Evolutionary conservation across 1,284 basidiomycete species (phyloP).

Genomic region (Schizopora paradoxa): DNA sequence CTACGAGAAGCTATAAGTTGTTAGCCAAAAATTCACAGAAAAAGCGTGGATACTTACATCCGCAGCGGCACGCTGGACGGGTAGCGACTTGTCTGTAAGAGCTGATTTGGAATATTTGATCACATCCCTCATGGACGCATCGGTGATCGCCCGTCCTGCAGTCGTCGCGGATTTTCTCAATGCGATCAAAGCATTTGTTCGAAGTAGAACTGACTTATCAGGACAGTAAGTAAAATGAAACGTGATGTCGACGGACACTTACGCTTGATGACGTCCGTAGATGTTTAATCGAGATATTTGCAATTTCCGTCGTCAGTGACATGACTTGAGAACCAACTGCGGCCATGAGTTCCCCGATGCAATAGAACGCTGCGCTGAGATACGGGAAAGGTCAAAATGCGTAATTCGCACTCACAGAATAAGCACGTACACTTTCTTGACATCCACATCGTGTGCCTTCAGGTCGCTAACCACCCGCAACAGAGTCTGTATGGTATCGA

Average conservation of each 20-base stretch:
- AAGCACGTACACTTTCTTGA: constrained; percentile 57
- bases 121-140: constrained; percentile 76
- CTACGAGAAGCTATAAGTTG: constrained; percentile 51
- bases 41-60: constrained; percentile 46
- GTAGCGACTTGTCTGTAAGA: constrained; percentile 79
- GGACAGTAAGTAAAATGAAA: constrained; percentile 2
- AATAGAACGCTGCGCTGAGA: constrained; percentile 73
- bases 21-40: constrained; percentile 14
- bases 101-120: constrained; percentile 77
- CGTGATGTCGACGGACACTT: constrained; percentile 23
- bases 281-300: constrained; percentile 58
- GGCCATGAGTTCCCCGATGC: constrained; percentile 84
- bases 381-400: constrained; percentile 7
- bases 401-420: constrained; percentile 15
- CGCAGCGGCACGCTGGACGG: constrained; percentile 82
- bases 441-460: constrained; percentile 61
- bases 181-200: constrained; percentile 76
- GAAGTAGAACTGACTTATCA: constrained; percentile 67
- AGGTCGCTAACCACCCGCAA: constrained; percentile 70
- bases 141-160: constrained; percentile 80
- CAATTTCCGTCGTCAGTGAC: constrained; percentile 89
- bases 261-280: constrained; percentile 66
- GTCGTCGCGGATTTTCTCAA: constrained; percentile 73
- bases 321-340: constrained; percentile 87
- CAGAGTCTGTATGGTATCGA: constrained; percentile 81